These are phyloP conservation scores for Coemansia sp. DNA, from an alignment of 192 early-diverging fungal species.

Conservation along the genomic window DNA sequence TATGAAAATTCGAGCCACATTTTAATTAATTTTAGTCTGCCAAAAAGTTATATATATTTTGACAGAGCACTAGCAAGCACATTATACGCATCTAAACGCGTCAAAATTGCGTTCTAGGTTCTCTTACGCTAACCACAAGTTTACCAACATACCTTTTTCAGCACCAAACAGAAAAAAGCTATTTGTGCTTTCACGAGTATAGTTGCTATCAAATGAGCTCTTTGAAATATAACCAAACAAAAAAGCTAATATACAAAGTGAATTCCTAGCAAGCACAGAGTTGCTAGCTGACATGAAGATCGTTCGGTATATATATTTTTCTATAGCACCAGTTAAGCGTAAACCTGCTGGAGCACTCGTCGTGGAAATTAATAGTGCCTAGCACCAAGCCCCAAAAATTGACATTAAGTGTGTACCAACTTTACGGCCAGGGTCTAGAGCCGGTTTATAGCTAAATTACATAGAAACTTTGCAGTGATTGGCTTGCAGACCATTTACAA, in stretches of 20 bases:
- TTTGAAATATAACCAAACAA: neutral
- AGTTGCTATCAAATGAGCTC: neutral
- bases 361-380: neutral
- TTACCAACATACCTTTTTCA: neutral
- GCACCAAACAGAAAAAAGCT: neutral
- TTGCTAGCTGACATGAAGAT: neutral
- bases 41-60: neutral
- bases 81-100: neutral
- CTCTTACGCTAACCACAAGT: too few relatives aligned
- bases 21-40: conserved; percentile 4
- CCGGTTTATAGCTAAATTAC: neutral
- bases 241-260: neutral
- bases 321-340: neutral
- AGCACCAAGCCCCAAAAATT: neutral
- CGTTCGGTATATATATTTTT: neutral
- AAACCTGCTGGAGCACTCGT: neutral
- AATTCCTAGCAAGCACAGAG: neutral
- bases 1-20: conserved; percentile 2
- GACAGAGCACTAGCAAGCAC: neutral
- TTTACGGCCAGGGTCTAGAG: neutral
- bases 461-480: neutral
- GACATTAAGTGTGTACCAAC: neutral
- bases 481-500: conserved; percentile 1
- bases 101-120: too few relatives aligned
- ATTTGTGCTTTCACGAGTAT: neutral